These are phyloP conservation scores for Cladosporium velox DNA, from an alignment of 2,329 filamentous ascomycete genomes.

Conservation along the genomic window DNA sequence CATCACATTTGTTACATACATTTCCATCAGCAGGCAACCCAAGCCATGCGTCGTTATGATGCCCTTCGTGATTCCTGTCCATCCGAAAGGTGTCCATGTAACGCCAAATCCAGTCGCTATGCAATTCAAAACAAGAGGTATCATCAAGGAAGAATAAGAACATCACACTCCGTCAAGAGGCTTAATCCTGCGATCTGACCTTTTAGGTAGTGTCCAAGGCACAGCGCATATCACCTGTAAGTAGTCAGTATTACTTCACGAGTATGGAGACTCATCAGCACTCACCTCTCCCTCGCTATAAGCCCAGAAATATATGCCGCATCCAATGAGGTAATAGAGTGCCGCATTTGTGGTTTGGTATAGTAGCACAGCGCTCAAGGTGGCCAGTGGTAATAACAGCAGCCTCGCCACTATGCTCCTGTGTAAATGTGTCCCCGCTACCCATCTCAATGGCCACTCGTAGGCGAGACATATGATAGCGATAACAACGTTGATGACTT, in stretches of 20 bases:
- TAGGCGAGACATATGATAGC: conserved; percentile 77
- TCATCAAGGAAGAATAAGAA: background rate
- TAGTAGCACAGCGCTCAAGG: conserved; percentile 72
- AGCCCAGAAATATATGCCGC: conserved; percentile 91
- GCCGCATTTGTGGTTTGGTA: conserved; percentile 94
- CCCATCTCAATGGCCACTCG: conserved; percentile 82
- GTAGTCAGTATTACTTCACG: conserved; percentile 7
- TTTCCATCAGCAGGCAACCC: conserved; percentile 8
- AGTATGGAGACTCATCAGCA: conserved; percentile 26
- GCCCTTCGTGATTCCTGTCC: background rate
- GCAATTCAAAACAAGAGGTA: conserved; percentile 23
- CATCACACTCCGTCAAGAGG: conserved; percentile 29
- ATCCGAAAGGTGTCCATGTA: background rate
- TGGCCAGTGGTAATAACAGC: conserved; percentile 76
- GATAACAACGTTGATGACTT: conserved; percentile 84
- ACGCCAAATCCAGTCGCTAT: conserved; percentile 25
- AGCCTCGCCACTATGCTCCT: conserved; percentile 85
- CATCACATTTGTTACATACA: conserved; percentile 3
- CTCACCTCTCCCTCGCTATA: conserved; percentile 95
- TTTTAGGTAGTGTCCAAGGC: conserved; percentile 53
- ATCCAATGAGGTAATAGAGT: conserved; percentile 85
- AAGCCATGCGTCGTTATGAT: conserved; percentile 1
- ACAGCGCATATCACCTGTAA: conserved; percentile 50
- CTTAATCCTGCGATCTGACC: conserved; percentile 31
- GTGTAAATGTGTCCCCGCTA: conserved; percentile 79